Percentiles rank a stretch among this genome's conserved stretches.
Conservation (phyloP, 2,329 filamentous ascomycete species). For the Fusarium ambrosium region DNA sequence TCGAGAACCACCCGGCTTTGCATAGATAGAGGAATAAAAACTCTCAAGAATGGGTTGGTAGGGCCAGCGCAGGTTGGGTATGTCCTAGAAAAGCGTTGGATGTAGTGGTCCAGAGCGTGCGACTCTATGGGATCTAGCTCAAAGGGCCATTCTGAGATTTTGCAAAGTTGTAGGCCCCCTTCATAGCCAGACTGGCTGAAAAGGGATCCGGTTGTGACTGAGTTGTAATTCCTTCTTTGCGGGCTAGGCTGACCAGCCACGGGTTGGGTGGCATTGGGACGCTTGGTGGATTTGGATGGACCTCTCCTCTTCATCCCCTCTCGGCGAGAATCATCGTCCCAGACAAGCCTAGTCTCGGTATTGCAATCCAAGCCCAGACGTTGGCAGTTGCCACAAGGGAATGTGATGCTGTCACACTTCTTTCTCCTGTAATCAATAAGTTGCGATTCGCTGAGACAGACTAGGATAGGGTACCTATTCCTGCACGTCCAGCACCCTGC, state of each 20-base stretch:
- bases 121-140: slow-evolving; percentile 23
- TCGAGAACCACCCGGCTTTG: slow-evolving; percentile 35
- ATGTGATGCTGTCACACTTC: slow-evolving; percentile 20
- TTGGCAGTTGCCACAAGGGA: slow-evolving; percentile 26
- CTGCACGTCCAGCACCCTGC: slow-evolving; percentile 23
- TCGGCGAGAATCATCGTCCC: slow-evolving; percentile 36
- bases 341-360: slow-evolving; percentile 23
- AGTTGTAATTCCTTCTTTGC: background rate
- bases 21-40: slow-evolving; percentile 33
- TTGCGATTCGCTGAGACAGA: background rate
- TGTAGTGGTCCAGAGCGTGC: slow-evolving; percentile 33
- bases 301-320: slow-evolving; percentile 31
- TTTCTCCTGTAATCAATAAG: slow-evolving; percentile 7
- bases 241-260: background rate
- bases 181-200: no score
- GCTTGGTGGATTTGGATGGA: slow-evolving; percentile 1
- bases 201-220: background rate
- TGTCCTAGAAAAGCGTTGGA: slow-evolving; percentile 34
- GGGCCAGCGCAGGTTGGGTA: slow-evolving; percentile 34
- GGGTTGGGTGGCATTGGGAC: background rate
- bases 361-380: slow-evolving; percentile 25
- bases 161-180: background rate
- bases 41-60: slow-evolving; percentile 31
- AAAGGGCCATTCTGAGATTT: slow-evolving; percentile 29
- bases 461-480: background rate